These are phyloP conservation scores for Populus hybrid DNA, from an alignment of 441 rosid genomes.

Conservation along the genomic window DNA sequence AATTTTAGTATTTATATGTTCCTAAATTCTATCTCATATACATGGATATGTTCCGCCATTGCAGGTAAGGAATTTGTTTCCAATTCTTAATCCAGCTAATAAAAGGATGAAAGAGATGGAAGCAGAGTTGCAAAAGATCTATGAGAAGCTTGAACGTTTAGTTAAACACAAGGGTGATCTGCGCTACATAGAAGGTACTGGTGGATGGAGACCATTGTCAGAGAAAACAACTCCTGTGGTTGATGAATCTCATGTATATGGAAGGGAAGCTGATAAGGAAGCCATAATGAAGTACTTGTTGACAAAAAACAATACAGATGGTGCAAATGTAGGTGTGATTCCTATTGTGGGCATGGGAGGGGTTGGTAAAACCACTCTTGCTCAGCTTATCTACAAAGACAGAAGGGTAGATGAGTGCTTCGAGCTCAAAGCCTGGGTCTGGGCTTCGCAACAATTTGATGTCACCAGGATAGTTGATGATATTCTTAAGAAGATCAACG, in stretches of 20 bases:
- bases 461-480: not conserved
- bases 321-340: slow-evolving; percentile 2
- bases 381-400: no score
- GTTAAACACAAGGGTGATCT: not conserved
- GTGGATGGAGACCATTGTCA: not conserved
- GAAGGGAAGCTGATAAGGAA: not conserved
- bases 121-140: not conserved
- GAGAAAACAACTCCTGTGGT: not conserved
- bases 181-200: not conserved
- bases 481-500: slow-evolving; percentile 10
- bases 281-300: not conserved
- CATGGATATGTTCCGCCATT: not conserved
- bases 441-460: slow-evolving; percentile 16
- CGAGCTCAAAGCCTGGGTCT: slow-evolving; percentile 23
- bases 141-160: not conserved
- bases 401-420: slow-evolving; percentile 6
- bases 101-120: no score
- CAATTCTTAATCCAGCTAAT: no score
- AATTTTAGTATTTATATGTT: no score
- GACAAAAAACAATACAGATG: not conserved
- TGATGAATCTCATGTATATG: not conserved
- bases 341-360: slow-evolving; percentile 16
- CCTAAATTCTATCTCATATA: no score
- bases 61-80: not conserved
- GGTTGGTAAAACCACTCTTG: no score